These are phyloP conservation scores for Primulina huaijiensis DNA, from an alignment of 257 asterid species.

Conservation along the genomic window DNA sequence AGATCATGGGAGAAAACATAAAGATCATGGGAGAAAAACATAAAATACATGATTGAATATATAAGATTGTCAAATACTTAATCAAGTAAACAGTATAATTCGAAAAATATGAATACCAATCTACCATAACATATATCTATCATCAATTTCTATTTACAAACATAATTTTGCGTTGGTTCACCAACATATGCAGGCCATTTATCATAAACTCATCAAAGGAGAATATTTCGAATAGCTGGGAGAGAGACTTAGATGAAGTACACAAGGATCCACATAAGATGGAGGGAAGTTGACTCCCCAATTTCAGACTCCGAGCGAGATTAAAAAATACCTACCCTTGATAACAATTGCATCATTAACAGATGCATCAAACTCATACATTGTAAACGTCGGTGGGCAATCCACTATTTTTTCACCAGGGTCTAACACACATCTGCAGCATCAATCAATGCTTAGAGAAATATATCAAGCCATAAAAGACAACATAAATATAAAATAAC, in stretches of 20 bases:
- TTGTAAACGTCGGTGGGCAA: slow-evolving; percentile 96
- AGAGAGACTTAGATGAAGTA: slow-evolving; percentile 7
- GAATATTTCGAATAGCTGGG: slow-evolving; percentile 5
- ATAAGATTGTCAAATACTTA: slow-evolving; percentile 4
- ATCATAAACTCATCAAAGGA: slow-evolving; percentile 7
- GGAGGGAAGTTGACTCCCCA: slow-evolving; percentile 3
- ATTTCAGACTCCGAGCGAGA: neutral
- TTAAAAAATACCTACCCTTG: slow-evolving; percentile 50
- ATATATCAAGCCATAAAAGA: slow-evolving; percentile 13
- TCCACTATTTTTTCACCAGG: slow-evolving; percentile 94
- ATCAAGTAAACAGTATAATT: slow-evolving; percentile 1
- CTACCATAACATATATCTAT: neutral
- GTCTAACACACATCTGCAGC: slow-evolving; percentile 79
- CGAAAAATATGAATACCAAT: neutral
- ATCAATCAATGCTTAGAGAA: slow-evolving; percentile 21
- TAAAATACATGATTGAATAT: slow-evolving; percentile 5
- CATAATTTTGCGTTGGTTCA: neutral
- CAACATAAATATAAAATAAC: slow-evolving; percentile 1
- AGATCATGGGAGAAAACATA: neutral
- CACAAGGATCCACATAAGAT: slow-evolving; percentile 5
- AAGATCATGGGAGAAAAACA: neutral
- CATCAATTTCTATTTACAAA: slow-evolving; percentile 5
- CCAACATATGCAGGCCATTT: neutral
- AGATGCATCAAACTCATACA: slow-evolving; percentile 98
- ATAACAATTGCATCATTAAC: slow-evolving; percentile 87